Base-by-base conservation (phyloP, 495 filamentous ascomycete species). In the Penicillium desertorum region DNA sequence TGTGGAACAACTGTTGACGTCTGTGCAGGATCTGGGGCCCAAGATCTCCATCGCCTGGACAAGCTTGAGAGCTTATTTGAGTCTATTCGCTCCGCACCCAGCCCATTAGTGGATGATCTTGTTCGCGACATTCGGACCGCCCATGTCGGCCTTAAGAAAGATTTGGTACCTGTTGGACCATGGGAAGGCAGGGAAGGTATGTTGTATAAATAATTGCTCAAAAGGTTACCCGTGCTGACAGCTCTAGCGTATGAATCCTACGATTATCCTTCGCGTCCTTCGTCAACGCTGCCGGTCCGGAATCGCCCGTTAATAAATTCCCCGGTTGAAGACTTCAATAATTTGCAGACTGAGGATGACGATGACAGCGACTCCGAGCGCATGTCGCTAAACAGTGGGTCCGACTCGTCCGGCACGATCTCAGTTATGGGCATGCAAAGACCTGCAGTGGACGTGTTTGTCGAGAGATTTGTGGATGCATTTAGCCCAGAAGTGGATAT, bases 391-490 rank as follows among this genome's bases (percentile, higher is more conserved):
- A 59, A 58, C 19, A 60, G 63, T 51, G 51, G 56, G 9, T 64
- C 58, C 0, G 69, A 71, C 45, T 71, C 70, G 8, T 64, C 66
- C 22, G 58, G 66, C 10, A 56, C 60, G 5, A 59, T 65, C 3
- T 70, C 68, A 0, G 48, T 73, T 0, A 62, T 67, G 34, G 64
- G 56, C 39, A 59, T 66, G 57, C 62, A 69, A 27, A 58, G 62
- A 41, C 69, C 70, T 2, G 64, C 64, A 19, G 57, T 76, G 1
- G 76, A 77, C 57, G 62, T 75, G 5, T 79, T 74, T 44, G 71
- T 79, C 11, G 71, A 77, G 56, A 72, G 76, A 2, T 79, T 79
- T 27, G 69, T 79, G 2, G 76, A 79, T 49, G 76, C 76, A 8
- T 79, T 79, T 25, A 76, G 73, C 49, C 76, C 76, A 0, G 64